Percentiles rank a stretch among this genome's conserved stretches.
These are phyloP conservation scores for Xanthoconium separans DNA, from an alignment of 1,284 basidiomycete species.

Conservation along the genomic window DNA sequence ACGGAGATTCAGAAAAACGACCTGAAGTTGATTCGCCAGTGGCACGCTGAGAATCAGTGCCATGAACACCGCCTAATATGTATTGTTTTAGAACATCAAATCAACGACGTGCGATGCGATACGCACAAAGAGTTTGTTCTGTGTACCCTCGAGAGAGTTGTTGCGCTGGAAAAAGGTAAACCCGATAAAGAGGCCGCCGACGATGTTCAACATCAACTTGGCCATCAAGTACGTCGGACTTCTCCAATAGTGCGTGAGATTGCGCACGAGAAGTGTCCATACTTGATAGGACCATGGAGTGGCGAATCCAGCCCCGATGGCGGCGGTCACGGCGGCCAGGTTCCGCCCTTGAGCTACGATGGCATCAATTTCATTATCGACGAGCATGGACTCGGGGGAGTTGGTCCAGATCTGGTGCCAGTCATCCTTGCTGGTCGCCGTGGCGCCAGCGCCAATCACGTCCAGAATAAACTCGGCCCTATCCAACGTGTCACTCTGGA, in stretches of 20 bases:
- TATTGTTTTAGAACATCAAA: background rate
- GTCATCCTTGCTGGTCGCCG: slow-evolving; percentile 42
- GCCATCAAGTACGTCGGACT: slow-evolving; percentile 76
- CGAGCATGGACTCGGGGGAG: slow-evolving; percentile 36
- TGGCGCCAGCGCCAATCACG: slow-evolving; percentile 65
- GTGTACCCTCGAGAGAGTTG: slow-evolving; percentile 67
- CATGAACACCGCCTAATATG: slow-evolving; percentile 24
- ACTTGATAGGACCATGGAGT: slow-evolving; percentile 51
- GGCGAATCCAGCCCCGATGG: slow-evolving; percentile 50
- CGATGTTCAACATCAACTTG: slow-evolving; percentile 62
- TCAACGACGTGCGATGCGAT: background rate
- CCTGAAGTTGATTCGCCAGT: slow-evolving; percentile 32
- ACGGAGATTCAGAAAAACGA: slow-evolving; percentile 34
- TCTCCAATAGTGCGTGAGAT: slow-evolving; percentile 43
- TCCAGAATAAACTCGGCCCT: slow-evolving; percentile 73
- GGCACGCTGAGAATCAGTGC: slow-evolving; percentile 28
- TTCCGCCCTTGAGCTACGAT: slow-evolving; percentile 40
- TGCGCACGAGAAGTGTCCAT: slow-evolving; percentile 41
- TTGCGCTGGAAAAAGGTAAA: slow-evolving; percentile 73
- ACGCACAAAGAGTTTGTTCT: slow-evolving; percentile 74
- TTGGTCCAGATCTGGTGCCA: slow-evolving; percentile 48
- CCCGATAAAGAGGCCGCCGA: slow-evolving; percentile 61
- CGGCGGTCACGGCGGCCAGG: slow-evolving; percentile 32
- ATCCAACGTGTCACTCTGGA: background rate
- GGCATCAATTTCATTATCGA: slow-evolving; percentile 38